Evolutionary conservation across 345 rosid genomes (phyloP).

Genomic region (Ceriops decandra): DNA sequence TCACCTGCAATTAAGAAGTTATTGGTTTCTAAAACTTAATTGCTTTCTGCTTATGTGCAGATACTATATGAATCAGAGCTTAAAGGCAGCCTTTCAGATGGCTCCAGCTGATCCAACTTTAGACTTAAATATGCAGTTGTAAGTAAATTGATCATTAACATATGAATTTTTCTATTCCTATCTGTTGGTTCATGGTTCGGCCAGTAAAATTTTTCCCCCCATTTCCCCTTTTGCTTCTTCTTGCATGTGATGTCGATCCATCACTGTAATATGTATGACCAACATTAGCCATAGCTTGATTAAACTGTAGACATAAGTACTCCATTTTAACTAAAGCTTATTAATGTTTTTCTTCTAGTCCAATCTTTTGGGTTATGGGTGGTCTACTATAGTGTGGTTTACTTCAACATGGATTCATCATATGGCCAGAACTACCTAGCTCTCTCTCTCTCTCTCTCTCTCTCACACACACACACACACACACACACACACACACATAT

Average conservation of each 20-base stretch:
- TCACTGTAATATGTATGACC: background rate
- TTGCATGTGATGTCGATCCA: background rate
- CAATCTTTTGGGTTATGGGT: too few relatives aligned
- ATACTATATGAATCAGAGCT: constrained; percentile 60
- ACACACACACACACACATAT: too few relatives aligned
- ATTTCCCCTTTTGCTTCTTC: background rate
- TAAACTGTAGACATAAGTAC: too few relatives aligned
- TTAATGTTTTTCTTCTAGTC: too few relatives aligned
- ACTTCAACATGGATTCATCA: too few relatives aligned
- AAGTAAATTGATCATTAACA: constrained; percentile 31
- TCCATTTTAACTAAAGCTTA: too few relatives aligned
- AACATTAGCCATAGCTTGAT: too few relatives aligned
- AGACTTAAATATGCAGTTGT: constrained; percentile 95
- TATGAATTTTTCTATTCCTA: background rate
- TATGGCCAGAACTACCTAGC: too few relatives aligned
- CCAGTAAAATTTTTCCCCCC: background rate
- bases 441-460: too few relatives aligned
- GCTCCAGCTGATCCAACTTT: constrained; percentile 98
- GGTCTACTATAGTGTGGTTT: too few relatives aligned
- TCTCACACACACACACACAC: too few relatives aligned
- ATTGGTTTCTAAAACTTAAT: constrained; percentile 12
- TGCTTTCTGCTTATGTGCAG: constrained; percentile 37
- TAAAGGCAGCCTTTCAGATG: constrained; percentile 69
- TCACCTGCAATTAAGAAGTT: constrained; percentile 1
- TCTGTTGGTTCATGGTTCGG: background rate